These are phyloP conservation scores for Cytospora paraplurivora DNA, from an alignment of 2,329 filamentous ascomycete genomes.

Conservation along the genomic window DNA sequence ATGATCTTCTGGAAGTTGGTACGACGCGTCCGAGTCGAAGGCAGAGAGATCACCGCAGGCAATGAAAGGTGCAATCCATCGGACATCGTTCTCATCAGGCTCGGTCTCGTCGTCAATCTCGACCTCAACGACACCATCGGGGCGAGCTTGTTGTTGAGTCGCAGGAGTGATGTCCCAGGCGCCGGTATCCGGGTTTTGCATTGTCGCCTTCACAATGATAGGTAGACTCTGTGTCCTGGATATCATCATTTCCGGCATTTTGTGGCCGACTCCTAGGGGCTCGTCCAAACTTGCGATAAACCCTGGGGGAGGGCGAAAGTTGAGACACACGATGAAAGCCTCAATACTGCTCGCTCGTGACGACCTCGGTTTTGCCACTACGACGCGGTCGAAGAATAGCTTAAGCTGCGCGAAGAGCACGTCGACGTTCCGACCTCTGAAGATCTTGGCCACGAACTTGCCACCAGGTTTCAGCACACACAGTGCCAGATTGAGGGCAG, in stretches of 20 bases:
- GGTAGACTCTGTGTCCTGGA: constrained; percentile 45
- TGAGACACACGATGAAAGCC: constrained; percentile 92
- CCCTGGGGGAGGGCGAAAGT: constrained; percentile 77
- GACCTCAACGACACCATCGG: constrained; percentile 48
- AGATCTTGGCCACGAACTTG: constrained; percentile 98
- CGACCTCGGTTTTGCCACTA: constrained; percentile 90
- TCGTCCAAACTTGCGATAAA: constrained; percentile 76
- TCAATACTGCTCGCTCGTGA: constrained; percentile 96
- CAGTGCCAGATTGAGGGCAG: constrained; percentile 88
- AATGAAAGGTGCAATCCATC: constrained; percentile 94
- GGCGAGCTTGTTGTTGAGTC: not conserved
- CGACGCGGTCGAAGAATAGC: constrained; percentile 83
- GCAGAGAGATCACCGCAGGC: constrained; percentile 95
- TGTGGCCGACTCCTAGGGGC: constrained; percentile 67
- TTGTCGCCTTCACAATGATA: constrained; percentile 43
- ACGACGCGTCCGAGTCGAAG: constrained; percentile 95
- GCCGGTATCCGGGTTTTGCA: constrained; percentile 50
- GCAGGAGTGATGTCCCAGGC: constrained; percentile 45
- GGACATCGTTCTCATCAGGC: constrained; percentile 46
- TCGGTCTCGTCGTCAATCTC: constrained; percentile 50
- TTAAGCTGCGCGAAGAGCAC: constrained; percentile 92
- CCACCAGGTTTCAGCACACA: constrained; percentile 91
- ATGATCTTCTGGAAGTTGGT: constrained; percentile 82
- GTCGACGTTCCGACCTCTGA: constrained; percentile 92
- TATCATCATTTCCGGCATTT: constrained; percentile 53